A percentile compares a stretch with the other conserved stretches of the same genome.
Conservation (phyloP, 1,284 basidiomycete species). For the Ustilago cynodontis region DNA sequence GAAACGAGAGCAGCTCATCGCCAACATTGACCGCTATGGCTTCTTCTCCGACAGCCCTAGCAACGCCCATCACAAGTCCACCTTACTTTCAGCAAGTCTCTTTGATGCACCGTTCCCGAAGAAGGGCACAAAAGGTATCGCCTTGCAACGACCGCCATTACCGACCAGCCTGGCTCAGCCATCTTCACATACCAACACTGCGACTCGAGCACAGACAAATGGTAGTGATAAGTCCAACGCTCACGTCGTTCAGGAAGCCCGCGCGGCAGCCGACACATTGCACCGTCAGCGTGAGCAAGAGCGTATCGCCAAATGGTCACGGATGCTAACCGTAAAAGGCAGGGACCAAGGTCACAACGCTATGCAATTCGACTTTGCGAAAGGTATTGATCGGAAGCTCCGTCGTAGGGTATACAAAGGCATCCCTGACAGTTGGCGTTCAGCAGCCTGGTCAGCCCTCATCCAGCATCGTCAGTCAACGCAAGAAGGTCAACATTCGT, state of each 20-base stretch:
- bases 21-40: constrained; percentile 56
- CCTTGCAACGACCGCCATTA: background rate
- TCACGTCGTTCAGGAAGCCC: constrained; percentile 18
- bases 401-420: constrained; percentile 89
- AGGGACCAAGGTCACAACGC: constrained; percentile 52
- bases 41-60: constrained; percentile 41
- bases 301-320: constrained; percentile 57
- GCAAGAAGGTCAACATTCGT: constrained; percentile 73
- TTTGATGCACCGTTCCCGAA: constrained; percentile 33
- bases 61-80: constrained; percentile 29
- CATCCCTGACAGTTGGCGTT: constrained; percentile 93
- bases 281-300: constrained; percentile 47
- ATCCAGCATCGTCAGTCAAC: constrained; percentile 58
- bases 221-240: constrained; percentile 8
- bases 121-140: constrained; percentile 20
- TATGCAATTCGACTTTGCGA: constrained; percentile 28
- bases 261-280: constrained; percentile 25
- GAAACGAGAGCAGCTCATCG: constrained; percentile 44
- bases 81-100: constrained; percentile 22
- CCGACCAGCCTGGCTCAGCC: constrained; percentile 10
- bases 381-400: constrained; percentile 65
- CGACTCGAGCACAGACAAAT: background rate
- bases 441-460: constrained; percentile 89
- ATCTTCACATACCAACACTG: background rate
- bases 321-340: constrained; percentile 52